Evolutionary conservation across 2,329 filamentous ascomycete genomes (phyloP).

Genomic region (Verticillium klebahnii): DNA sequence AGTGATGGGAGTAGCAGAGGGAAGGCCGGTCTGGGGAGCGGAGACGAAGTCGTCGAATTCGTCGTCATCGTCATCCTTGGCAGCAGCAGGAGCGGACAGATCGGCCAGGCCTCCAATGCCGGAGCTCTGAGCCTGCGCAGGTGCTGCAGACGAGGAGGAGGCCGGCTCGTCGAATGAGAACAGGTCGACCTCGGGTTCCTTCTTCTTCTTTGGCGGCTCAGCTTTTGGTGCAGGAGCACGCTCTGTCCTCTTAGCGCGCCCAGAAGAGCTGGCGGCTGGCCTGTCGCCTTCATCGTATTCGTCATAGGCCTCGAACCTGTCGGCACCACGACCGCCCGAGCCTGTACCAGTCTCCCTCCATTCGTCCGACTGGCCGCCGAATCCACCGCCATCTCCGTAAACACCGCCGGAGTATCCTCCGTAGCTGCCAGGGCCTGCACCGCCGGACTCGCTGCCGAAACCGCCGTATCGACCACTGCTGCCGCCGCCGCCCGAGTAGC

Average conservation of each 20-base stretch:
- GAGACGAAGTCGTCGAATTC: slow-evolving; percentile 99
- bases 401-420: slow-evolving; percentile 67
- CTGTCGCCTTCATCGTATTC: slow-evolving; percentile 78
- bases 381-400: slow-evolving; percentile 94
- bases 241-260: slow-evolving; percentile 42
- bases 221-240: slow-evolving; percentile 53
- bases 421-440: slow-evolving; percentile 50
- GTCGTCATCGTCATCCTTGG: slow-evolving; percentile 66
- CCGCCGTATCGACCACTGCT: slow-evolving; percentile 71
- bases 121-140: slow-evolving; percentile 34
- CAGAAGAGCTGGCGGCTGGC: slow-evolving; percentile 38
- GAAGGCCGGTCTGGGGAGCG: slow-evolving; percentile 41
- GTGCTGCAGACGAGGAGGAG: slow-evolving; percentile 40
- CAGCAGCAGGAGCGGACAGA: slow-evolving; percentile 19
- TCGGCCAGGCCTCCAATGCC: slow-evolving; percentile 41
- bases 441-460: slow-evolving; percentile 82
- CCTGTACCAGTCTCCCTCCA: slow-evolving; percentile 53
- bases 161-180: slow-evolving; percentile 85
- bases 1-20: slow-evolving; percentile 40
- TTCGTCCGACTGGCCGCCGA: slow-evolving; percentile 71
- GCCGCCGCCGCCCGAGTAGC: slow-evolving; percentile 36
- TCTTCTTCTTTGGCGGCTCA: slow-evolving; percentile 75
- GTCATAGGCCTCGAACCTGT: slow-evolving; percentile 94
- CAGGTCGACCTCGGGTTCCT: slow-evolving; percentile 85
- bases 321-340: slow-evolving; percentile 40